A percentile compares a stretch with the other conserved stretches of the same genome.
Evolutionary conservation across 129 eudicot species (phyloP).

Genomic region (Lactuca saligna): DNA sequence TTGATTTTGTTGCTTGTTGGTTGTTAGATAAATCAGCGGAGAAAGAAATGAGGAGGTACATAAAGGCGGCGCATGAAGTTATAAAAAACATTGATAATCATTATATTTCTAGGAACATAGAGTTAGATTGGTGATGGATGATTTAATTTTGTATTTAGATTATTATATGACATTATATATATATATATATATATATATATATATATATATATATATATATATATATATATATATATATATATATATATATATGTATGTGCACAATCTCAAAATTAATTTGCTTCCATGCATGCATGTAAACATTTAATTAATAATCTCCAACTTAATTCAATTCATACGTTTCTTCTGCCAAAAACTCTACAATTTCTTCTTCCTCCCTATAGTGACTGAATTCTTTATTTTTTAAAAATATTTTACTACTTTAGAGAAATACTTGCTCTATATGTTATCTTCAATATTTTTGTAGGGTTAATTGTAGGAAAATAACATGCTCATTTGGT

Average conservation of each 20-base stretch:
- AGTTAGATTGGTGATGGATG: constrained; percentile 68
- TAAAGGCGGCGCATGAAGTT: constrained; percentile 60
- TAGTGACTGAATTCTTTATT: neutral
- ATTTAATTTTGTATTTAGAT: constrained; percentile 23
- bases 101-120: constrained; percentile 58
- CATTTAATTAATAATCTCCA: constrained; percentile 7
- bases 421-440: neutral
- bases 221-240: neutral
- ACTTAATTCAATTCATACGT: constrained; percentile 11
- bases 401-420: constrained; percentile 1
- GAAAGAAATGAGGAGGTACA: constrained; percentile 79
- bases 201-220: neutral
- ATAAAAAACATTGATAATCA: constrained; percentile 76
- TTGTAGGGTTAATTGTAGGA: neutral
- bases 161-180: neutral
- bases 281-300: constrained; percentile 6
- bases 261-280: neutral
- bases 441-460: neutral
- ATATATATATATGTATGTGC: neutral
- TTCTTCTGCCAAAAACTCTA: constrained; percentile 2
- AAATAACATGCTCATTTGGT: neutral
- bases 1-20: neutral
- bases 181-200: neutral
- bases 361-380: neutral
- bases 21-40: constrained; percentile 79